phyloP scores from a whole-genome alignment of 1,284 basidiomycete species.

The Naganishia albida region DNA sequence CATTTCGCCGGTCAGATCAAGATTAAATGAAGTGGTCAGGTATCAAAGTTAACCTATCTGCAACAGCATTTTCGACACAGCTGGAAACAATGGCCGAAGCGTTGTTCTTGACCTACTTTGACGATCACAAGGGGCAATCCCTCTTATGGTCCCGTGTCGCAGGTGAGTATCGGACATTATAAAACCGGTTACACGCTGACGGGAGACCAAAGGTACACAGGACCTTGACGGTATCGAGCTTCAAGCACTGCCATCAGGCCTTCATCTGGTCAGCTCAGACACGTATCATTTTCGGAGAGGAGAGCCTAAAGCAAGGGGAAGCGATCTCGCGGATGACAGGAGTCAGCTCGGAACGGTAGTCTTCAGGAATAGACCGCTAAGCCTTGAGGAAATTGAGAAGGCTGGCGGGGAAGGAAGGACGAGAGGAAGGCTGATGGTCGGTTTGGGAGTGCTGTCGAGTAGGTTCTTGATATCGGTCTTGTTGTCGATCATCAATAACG shows the following conservation, averaged over 20 bases:
- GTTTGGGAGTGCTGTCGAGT: slow-evolving; percentile 31
- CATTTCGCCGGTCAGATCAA: neutral
- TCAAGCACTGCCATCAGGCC: slow-evolving; percentile 33
- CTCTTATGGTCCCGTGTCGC: slow-evolving; percentile 26
- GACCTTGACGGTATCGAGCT: slow-evolving; percentile 29
- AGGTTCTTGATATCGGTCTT: neutral
- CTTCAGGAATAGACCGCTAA: slow-evolving; percentile 27
- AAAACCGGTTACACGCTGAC: neutral
- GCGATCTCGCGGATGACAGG: neutral
- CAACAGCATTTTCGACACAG: neutral
- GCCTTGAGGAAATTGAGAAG: slow-evolving; percentile 21
- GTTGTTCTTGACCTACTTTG: slow-evolving; percentile 32
- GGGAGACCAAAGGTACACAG: neutral
- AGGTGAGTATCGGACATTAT: neutral
- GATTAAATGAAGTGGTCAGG: neutral
- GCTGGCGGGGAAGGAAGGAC: slow-evolving; percentile 27
- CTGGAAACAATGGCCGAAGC: slow-evolving; percentile 14
- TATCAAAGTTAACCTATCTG: neutral
- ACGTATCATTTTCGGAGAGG: slow-evolving; percentile 29
- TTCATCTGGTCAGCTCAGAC: slow-evolving; percentile 33
- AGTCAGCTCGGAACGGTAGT: slow-evolving; percentile 27
- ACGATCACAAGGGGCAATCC: slow-evolving; percentile 34
- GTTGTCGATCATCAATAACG: neutral
- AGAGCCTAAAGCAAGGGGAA: neutral
- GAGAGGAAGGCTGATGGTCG: slow-evolving; percentile 34